Evolutionary conservation across 257 asterid genomes (phyloP).

Genomic region (Jaltomata sinuosa): DNA sequence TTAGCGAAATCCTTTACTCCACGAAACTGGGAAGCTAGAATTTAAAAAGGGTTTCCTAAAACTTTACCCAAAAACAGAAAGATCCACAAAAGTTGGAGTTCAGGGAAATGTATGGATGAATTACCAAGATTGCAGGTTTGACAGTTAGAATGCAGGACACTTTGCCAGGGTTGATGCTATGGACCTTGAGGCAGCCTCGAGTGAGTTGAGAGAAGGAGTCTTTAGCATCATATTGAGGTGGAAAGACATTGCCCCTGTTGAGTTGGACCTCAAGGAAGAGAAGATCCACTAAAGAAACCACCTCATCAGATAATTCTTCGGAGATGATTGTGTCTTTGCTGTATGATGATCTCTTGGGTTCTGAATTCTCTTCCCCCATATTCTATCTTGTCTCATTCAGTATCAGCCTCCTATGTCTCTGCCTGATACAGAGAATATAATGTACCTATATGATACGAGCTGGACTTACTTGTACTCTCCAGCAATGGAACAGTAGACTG

Average conservation of each 20-base stretch:
- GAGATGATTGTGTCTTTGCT: slow-evolving; percentile 7
- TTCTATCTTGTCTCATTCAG: neutral
- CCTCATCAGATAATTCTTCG: slow-evolving; percentile 9
- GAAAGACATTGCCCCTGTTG: slow-evolving; percentile 10
- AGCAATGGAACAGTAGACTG: too few relatives aligned
- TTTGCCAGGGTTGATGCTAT: slow-evolving; percentile 40
- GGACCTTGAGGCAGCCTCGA: slow-evolving; percentile 17
- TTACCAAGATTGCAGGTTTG: slow-evolving; percentile 59
- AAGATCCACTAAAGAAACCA: neutral
- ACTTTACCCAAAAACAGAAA: neutral
- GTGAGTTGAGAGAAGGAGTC: slow-evolving; percentile 6
- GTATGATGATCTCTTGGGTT: neutral
- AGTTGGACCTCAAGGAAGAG: slow-evolving; percentile 16
- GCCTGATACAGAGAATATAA: neutral
- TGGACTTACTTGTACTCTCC: too few relatives aligned
- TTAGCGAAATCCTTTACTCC: neutral
- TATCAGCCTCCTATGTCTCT: neutral
- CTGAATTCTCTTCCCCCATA: neutral
- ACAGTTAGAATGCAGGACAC: slow-evolving; percentile 57
- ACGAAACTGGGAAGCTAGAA: neutral
- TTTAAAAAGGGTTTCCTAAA: neutral
- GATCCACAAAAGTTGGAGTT: too few relatives aligned
- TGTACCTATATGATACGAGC: too few relatives aligned
- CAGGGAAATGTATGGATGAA: neutral
- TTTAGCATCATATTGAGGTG: slow-evolving; percentile 25